phyloP scores from a whole-genome alignment of 2,329 filamentous ascomycete genomes.

The Phyllosticta capitalensis region DNA sequence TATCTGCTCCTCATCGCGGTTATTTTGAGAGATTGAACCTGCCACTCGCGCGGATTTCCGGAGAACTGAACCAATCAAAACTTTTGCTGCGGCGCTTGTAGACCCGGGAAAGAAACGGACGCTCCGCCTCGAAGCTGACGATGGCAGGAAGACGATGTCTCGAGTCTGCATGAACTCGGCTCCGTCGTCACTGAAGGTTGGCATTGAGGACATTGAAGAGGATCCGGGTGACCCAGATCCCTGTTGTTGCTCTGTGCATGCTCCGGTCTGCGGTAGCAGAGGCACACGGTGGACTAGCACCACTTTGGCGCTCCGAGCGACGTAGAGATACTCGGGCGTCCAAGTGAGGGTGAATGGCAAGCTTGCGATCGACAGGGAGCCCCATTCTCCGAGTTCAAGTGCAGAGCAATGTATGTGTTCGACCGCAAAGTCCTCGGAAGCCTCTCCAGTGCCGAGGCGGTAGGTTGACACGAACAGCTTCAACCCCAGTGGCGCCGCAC shows the following conservation, averaged over 20 bases:
- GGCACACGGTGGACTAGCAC: slow-evolving; percentile 1
- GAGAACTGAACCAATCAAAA: background rate
- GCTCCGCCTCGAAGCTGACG: background rate
- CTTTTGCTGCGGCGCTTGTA: background rate
- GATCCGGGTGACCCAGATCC: too few relatives aligned
- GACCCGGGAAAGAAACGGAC: slow-evolving; percentile 1
- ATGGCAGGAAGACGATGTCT: slow-evolving; percentile 3
- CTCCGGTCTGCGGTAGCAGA: background rate
- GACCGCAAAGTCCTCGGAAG: too few relatives aligned
- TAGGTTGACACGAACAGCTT: background rate
- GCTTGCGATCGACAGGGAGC: background rate
- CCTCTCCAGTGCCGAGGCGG: background rate
- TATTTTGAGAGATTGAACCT: too few relatives aligned
- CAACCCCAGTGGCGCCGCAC: too few relatives aligned
- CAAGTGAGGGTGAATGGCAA: slow-evolving; percentile 12
- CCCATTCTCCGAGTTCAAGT: background rate
- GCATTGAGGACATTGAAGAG: too few relatives aligned
- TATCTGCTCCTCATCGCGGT: background rate
- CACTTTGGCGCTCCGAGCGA: slow-evolving; percentile 6
- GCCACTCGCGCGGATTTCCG: too few relatives aligned
- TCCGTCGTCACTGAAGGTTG: background rate
- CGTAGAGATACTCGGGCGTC: slow-evolving; percentile 10
- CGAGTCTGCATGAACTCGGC: background rate
- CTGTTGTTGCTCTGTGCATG: background rate
- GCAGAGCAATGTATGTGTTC: slow-evolving; percentile 6